These are phyloP conservation scores for Wickerhamiella siamensis DNA, from an alignment of 805 yeast genomes.

Conservation along the genomic window DNA sequence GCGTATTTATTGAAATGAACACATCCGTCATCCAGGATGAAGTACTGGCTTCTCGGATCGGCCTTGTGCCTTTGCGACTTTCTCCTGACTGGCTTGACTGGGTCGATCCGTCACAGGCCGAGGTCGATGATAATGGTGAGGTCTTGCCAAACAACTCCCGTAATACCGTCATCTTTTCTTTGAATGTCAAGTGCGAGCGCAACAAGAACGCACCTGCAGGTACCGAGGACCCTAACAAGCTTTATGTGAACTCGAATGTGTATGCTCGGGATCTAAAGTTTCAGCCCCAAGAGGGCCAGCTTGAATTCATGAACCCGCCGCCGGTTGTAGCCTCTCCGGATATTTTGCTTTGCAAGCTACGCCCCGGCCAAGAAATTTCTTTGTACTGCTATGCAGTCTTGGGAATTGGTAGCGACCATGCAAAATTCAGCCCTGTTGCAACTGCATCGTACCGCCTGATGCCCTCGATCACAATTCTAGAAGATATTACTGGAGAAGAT, in stretches of 20 bases:
- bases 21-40: conserved; percentile 96
- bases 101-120: conserved; percentile 29
- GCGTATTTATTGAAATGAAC: conserved; percentile 79
- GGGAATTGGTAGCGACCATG: conserved; percentile 91
- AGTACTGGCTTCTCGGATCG: conserved; percentile 89
- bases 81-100: conserved; percentile 82
- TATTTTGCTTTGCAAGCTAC: conserved; percentile 74
- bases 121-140: conserved; percentile 13
- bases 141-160: conserved; percentile 50
- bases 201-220: conserved; percentile 72
- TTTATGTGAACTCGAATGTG: conserved; percentile 71
- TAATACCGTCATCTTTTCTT: conserved; percentile 73
- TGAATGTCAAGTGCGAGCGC: conserved; percentile 71
- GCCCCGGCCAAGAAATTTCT: conserved; percentile 95
- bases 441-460: conserved; percentile 90
- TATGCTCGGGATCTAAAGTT: conserved; percentile 82
- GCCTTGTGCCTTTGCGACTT: conserved; percentile 76
- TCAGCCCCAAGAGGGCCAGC: conserved; percentile 84
- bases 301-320: conserved; percentile 55
- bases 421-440: conserved; percentile 92
- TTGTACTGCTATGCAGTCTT: conserved; percentile 79
- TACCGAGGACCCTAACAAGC: conserved; percentile 65
- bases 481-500: conserved; percentile 60
- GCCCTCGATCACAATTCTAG: conserved; percentile 51
- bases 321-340: conserved; percentile 56